phyloP scores from a whole-genome alignment of 352 stramenopile species.

The Phytophthora tentaculata region DNA sequence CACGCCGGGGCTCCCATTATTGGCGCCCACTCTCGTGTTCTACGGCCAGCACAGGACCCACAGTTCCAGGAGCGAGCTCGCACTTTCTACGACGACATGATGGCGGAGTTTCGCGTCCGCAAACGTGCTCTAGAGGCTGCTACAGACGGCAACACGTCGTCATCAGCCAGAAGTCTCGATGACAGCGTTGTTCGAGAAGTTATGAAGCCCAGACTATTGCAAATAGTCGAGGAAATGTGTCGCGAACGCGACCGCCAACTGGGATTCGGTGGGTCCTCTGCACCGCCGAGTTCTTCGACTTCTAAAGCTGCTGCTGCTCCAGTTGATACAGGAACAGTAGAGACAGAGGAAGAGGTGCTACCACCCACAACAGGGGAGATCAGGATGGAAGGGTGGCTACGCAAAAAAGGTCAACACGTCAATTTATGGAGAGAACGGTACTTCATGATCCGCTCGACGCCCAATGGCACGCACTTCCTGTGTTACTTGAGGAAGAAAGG shows the following conservation, averaged over 20 bases:
- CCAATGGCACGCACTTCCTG: slow-evolving; percentile 80
- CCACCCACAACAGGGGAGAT: slow-evolving; percentile 64
- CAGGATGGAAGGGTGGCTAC: slow-evolving; percentile 85
- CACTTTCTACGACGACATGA: slow-evolving; percentile 69
- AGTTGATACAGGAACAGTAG: slow-evolving; percentile 9
- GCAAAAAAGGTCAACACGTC: slow-evolving; percentile 88
- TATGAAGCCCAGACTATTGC: slow-evolving; percentile 78
- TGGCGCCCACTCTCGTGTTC: slow-evolving; percentile 16
- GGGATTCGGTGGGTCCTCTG: slow-evolving; percentile 5
- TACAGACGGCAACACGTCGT: slow-evolving; percentile 15
- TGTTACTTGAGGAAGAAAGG: slow-evolving; percentile 89
- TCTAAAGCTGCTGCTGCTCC: slow-evolving; percentile 17
- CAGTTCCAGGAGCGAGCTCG: slow-evolving; percentile 56
- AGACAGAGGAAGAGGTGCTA: slow-evolving; percentile 14
- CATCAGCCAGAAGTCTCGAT: slow-evolving; percentile 44
- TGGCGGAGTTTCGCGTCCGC: slow-evolving; percentile 49
- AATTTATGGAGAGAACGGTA: slow-evolving; percentile 88
- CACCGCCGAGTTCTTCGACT: slow-evolving; percentile 6
- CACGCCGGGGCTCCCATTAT: slow-evolving; percentile 41
- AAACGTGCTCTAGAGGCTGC: slow-evolving; percentile 32
- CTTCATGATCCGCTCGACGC: slow-evolving; percentile 88
- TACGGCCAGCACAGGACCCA: slow-evolving; percentile 47
- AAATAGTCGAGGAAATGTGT: slow-evolving; percentile 80
- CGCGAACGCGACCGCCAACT: slow-evolving; percentile 64
- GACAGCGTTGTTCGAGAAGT: slow-evolving; percentile 68